Base-by-base conservation (phyloP, 108 stramenopile genomes). In the Cyclotella choctawhatcheeana region DNA sequence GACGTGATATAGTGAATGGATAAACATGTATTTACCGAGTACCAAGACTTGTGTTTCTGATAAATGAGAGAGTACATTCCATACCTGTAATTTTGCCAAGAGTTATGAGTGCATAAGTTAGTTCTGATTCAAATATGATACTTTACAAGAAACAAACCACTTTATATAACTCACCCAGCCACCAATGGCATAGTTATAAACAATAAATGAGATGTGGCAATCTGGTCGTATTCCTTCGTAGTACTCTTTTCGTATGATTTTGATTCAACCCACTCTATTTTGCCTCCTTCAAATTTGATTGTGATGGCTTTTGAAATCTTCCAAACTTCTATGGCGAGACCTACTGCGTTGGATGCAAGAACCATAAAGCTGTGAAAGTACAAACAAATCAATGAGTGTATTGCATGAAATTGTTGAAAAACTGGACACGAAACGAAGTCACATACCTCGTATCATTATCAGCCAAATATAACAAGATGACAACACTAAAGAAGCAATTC, bases 31-130 rank as follows among this genome's bases (percentile, higher is more conserved):
- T 55, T 44, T 44, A 69, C 67, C 40, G 73, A 85, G 84, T 92
- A 96, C 89, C 92, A 96, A 26, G 89, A 81, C 63, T 75, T 80
- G 84, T 94, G 92, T 69, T 86, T 74, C 64, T 85, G 82, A 59
- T 82, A 71, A 45, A 93, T 54, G 21, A 96, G 76, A 5, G 81
- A 83, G 76, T 93, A 91, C 22, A 69, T 47, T 3, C 89, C 84
- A 65, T 90, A 95, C 10, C 83, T 86, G 37, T 17, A 31, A 44
- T 13, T 44, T 61, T 10, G 12, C 6, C 37, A 40, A n/a, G n/a
- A n/a, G n/a, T n/a, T 40, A 40, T 13, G 40, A 61, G 40, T 10
- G 29, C n/a, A n/a, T n/a, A n/a, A n/a, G n/a, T n/a, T n/a, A n/a
- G n/a, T n/a, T n/a, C n/a, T n/a, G n/a, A n/a, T n/a, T n/a, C n/a